Conservation (phyloP, 331 rosid species). For the Pyracantha coccinea region DNA sequence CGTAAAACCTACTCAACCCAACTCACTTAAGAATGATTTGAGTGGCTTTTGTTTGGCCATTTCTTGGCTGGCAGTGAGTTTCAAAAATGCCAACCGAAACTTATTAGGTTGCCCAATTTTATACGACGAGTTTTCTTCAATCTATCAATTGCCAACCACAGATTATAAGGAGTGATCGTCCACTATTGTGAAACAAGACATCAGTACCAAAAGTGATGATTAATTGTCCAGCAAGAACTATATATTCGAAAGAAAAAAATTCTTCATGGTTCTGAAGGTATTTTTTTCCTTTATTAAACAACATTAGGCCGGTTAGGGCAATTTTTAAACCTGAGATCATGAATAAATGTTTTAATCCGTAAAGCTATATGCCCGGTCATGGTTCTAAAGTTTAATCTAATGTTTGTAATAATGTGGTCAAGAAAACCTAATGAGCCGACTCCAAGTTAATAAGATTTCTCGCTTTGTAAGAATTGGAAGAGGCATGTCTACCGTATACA, state of each 20-base stretch:
- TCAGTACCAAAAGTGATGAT: neutral
- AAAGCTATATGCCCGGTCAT: neutral
- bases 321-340: neutral
- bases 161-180: neutral
- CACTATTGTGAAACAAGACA: neutral
- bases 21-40: too few relatives aligned
- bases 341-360: neutral
- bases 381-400: neutral
- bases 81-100: too few relatives aligned
- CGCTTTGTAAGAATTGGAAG: too few relatives aligned
- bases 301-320: neutral
- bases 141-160: neutral
- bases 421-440: too few relatives aligned
- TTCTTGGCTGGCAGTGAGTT: too few relatives aligned
- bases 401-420: neutral
- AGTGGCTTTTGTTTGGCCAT: too few relatives aligned
- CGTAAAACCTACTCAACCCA: too few relatives aligned
- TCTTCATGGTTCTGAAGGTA: neutral
- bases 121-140: neutral
- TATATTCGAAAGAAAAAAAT: too few relatives aligned
- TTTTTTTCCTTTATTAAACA: neutral
- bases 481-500: rapidly evolving
- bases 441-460: too few relatives aligned
- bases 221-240: neutral
- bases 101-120: too few relatives aligned